A percentile compares a stretch with the other conserved stretches of the same genome.
phyloP scores from a whole-genome alignment of 1,139 yeast species.

The Debaryomycetaceae sp. region DNA sequence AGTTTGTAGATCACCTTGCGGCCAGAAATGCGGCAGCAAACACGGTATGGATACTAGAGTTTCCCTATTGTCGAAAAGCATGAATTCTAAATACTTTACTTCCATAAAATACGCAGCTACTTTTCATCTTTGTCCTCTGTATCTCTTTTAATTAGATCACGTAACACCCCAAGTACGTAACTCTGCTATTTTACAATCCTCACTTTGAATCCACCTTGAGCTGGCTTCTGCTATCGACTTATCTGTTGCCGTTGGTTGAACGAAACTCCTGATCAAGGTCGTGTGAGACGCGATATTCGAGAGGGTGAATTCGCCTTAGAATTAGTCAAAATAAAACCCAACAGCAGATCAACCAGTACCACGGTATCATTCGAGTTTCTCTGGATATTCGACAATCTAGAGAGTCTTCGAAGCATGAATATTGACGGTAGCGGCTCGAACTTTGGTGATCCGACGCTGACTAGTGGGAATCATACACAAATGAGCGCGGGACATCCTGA shows the following conservation, averaged over 20 bases:
- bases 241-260: too few species aligned
- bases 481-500: slow-evolving; percentile 6
- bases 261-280: neutral
- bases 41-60: too few species aligned
- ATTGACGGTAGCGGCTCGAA: slow-evolving; percentile 4
- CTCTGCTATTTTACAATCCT: too few species aligned
- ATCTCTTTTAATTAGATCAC: too few species aligned
- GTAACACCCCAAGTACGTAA: too few species aligned
- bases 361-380: neutral
- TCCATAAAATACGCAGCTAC: too few species aligned
- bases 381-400: neutral
- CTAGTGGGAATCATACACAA: slow-evolving; percentile 2
- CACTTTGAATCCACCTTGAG: too few species aligned
- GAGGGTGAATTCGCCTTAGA: neutral
- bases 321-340: neutral
- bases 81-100: too few species aligned
- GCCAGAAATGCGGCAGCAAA: too few species aligned
- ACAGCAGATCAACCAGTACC: neutral
- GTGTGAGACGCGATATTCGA: neutral
- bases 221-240: too few species aligned
- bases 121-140: too few species aligned
- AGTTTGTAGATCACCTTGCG: neutral
- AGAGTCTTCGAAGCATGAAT: slow-evolving; percentile 6
- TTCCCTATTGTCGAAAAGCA: too few species aligned
- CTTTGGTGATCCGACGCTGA: slow-evolving; percentile 6